Base-by-base conservation (phyloP, 805 yeast species). In the Saccharomycopsis sp. region DNA sequence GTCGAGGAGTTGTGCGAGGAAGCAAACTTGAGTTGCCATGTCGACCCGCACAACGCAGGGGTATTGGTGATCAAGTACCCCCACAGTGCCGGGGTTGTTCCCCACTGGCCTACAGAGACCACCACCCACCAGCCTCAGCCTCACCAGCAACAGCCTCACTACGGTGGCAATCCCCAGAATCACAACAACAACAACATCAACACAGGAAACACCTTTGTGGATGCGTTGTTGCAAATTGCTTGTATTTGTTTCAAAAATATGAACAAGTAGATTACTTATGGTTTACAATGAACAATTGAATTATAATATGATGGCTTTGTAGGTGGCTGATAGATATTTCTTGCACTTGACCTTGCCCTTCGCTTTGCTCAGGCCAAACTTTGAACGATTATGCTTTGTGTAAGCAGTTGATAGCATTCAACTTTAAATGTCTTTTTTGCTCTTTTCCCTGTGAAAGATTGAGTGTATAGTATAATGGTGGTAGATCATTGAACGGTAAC, bases 11-110 rank as follows among this genome's bases (percentile, higher is more conserved):
- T 85, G 54, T 86, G 96, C 59, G 55, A 62, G 25, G 81, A 84
- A 51, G 73, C 80, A 32, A 63, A 73, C 19, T 68, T 88, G 49
- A 69, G 60, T 21, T 73, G 72, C 48, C 66, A 73, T 50, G 66
- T 81, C 26, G 89, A 87, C 52, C 65, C 67, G 2, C 71, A 80
- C 40, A 89, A 89, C 57, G 48, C 81, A 2, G 97, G 97, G 23
- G 95, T 88, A 3, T 57, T 88, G 45, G 67, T 82, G 8, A 75
- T 88, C 41, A 30, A 34, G 46, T 53, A 31, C 48, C 46, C 53
- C 4, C 49, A 46, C n/a, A 33, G 41, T 19, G 32, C 40, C 19
- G 48, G 46, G 34, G 45, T 42, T 23, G 22, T 16, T 19, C 42
- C 45, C 15, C 21, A 45, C 23, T 42, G 49, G 26, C 40, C 50